Conservation (phyloP, 78 protist genomes). For the Dictyostelium citrinum region DNA sequence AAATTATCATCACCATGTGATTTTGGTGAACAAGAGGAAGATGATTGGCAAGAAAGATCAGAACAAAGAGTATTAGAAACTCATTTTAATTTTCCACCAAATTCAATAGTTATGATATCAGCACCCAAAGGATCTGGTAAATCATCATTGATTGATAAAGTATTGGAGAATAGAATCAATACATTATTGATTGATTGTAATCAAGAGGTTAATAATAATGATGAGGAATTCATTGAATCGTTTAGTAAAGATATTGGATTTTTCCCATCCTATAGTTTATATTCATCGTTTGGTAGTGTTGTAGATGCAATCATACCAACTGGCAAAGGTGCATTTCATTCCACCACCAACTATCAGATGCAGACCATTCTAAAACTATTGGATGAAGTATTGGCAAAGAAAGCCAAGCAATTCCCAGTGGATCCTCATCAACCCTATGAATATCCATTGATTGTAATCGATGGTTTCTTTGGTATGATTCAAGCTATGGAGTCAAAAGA, state of each 20-base stretch:
- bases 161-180: conserved; percentile 5
- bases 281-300: conserved; percentile 12
- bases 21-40: conserved; percentile 33
- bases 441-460: conserved; percentile 64
- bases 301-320: conserved; percentile 53
- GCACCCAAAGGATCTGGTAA: conserved; percentile 75
- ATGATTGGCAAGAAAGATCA: conserved; percentile 62
- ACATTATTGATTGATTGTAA: conserved; percentile 48
- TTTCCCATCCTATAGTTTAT: conserved; percentile 49
- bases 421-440: conserved; percentile 52
- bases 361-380: conserved; percentile 42
- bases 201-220: conserved; percentile 66
- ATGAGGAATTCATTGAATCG: conserved; percentile 56
- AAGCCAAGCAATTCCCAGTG: background rate
- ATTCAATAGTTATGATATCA: conserved; percentile 43
- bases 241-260: conserved; percentile 53
- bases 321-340: conserved; percentile 61
- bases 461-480: conserved; percentile 75
- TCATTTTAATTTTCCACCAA: conserved; percentile 69
- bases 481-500: conserved; percentile 72
- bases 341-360: conserved; percentile 28
- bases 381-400: conserved; percentile 4
- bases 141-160: conserved; percentile 36
- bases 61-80: conserved; percentile 37
- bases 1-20: background rate